A percentile compares a stretch with the other conserved stretches of the same genome.
Evolutionary conservation across 495 filamentous ascomycete genomes (phyloP).

Genomic region (Xylaria nigripes): DNA sequence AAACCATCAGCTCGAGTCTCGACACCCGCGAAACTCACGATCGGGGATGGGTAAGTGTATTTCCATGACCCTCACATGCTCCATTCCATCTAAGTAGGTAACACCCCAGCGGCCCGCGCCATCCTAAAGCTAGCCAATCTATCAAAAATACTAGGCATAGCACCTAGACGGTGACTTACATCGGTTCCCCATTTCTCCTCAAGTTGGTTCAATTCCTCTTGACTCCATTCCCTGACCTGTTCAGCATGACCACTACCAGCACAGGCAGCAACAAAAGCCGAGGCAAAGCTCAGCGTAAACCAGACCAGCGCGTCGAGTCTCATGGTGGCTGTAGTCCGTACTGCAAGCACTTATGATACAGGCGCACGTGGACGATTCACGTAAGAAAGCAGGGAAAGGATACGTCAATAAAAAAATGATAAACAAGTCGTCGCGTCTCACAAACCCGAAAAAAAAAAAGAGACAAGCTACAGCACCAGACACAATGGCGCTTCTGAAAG

Average conservation of each 20-base stretch:
- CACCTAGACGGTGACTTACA: constrained; percentile 23
- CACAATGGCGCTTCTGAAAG: no score
- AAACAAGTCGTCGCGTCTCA: no score
- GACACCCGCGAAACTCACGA: neutral
- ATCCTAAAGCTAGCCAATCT: neutral
- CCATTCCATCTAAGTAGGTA: neutral
- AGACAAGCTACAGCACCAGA: no score
- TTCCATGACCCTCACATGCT: neutral
- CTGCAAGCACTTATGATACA: no score
- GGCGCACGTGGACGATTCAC: no score
- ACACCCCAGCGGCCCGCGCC: neutral
- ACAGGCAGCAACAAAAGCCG: constrained; percentile 20
- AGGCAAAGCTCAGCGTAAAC: constrained; percentile 15
- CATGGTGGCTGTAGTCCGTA: constrained; percentile 16
- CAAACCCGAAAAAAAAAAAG: no score
- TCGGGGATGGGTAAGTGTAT: neutral
- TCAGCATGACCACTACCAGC: constrained; percentile 17
- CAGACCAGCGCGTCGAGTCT: constrained; percentile 8
- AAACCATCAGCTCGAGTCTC: neutral
- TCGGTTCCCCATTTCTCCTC: constrained; percentile 49
- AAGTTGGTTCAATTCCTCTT: constrained; percentile 38
- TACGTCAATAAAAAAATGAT: no score
- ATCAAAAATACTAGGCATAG: neutral
- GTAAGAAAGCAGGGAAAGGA: no score
- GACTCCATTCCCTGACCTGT: constrained; percentile 27